Evolutionary conservation across 129 eudicot genomes (phyloP).

Genomic region (Helianthus annuus): DNA sequence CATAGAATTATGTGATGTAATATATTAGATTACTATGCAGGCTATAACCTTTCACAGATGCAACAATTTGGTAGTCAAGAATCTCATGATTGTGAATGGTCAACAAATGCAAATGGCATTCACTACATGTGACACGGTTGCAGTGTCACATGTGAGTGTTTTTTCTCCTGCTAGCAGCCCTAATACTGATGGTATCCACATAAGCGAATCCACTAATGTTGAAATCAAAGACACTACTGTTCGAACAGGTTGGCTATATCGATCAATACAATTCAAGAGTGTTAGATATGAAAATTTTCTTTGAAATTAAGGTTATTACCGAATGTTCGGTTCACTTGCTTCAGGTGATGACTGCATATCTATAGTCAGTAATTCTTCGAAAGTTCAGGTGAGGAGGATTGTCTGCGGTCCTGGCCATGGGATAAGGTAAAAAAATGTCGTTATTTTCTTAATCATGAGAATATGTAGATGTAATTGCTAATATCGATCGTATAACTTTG

Average conservation of each 20-base stretch:
- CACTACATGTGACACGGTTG: conserved; percentile 53
- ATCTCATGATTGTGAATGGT: conserved; percentile 56
- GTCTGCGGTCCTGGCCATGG: conserved; percentile 92
- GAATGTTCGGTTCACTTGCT: conserved; percentile 10
- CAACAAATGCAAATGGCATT: conserved; percentile 80
- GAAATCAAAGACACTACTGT: conserved; percentile 48
- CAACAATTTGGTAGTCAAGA: conserved; percentile 59
- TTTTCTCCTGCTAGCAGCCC: conserved; percentile 72
- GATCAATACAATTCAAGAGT: neutral
- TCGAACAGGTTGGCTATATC: conserved; percentile 56
- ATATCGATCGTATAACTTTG: conserved; percentile 9
- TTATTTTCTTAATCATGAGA: neutral
- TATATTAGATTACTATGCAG: conserved; percentile 45
- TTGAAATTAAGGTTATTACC: neutral
- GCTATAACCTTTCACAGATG: conserved; percentile 86
- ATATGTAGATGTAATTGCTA: neutral
- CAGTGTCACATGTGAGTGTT: conserved; percentile 47
- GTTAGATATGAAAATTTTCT: conserved; percentile 13
- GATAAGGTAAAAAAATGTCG: conserved; percentile 78
- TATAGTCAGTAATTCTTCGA: conserved; percentile 75
- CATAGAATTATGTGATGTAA: conserved; percentile 21
- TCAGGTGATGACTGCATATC: conserved; percentile 92
- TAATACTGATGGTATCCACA: conserved; percentile 84
- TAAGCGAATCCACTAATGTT: conserved; percentile 64
- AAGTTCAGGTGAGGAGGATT: conserved; percentile 48